Percentiles rank a stretch among this genome's conserved stretches.
These are phyloP conservation scores for Podospora pseudoanserina DNA, from an alignment of 495 filamentous ascomycete species.

Conservation along the genomic window DNA sequence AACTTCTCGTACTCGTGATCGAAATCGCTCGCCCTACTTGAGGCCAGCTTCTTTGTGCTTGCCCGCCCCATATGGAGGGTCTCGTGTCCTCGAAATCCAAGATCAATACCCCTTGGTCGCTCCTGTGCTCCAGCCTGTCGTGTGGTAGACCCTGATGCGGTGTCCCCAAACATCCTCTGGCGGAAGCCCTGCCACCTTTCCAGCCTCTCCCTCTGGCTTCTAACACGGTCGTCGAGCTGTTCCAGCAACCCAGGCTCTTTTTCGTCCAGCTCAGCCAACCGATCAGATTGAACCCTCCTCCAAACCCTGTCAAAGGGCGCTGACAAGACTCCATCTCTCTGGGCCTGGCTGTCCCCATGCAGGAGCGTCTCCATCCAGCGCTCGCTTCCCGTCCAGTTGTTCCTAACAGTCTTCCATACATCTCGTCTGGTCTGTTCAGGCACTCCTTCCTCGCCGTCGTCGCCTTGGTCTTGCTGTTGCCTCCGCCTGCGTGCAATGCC, in stretches of 20 bases:
- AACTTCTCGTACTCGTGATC: slow-evolving; percentile 45
- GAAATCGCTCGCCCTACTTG: slow-evolving; percentile 18
- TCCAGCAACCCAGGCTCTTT: slow-evolving; percentile 49
- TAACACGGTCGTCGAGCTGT: slow-evolving; percentile 60
- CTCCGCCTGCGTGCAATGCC: slow-evolving; percentile 37
- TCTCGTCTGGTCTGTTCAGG: slow-evolving; percentile 39
- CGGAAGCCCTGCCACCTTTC: slow-evolving; percentile 70
- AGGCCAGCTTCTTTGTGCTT: slow-evolving; percentile 28
- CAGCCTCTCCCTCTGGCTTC: slow-evolving; percentile 60
- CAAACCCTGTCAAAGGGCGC: slow-evolving; percentile 64
- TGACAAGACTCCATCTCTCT: slow-evolving; percentile 60
- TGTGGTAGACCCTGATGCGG: slow-evolving; percentile 22
- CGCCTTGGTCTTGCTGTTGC: slow-evolving; percentile 10
- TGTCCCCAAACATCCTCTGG: slow-evolving; percentile 41
- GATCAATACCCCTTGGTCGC: slow-evolving; percentile 41
- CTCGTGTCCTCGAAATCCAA: slow-evolving; percentile 50
- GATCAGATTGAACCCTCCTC: slow-evolving; percentile 55
- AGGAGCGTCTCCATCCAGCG: slow-evolving; percentile 66
- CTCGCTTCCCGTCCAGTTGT: slow-evolving; percentile 71
- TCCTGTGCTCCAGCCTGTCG: slow-evolving; percentile 18
- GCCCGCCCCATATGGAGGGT: slow-evolving; percentile 30
- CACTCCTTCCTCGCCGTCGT: slow-evolving; percentile 11
- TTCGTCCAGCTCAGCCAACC: slow-evolving; percentile 48
- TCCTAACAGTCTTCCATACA: slow-evolving; percentile 52
- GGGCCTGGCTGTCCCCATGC: slow-evolving; percentile 56